phyloP scores from a whole-genome alignment of 148 eudicot genomes.

The Simmondsia chinensis region DNA sequence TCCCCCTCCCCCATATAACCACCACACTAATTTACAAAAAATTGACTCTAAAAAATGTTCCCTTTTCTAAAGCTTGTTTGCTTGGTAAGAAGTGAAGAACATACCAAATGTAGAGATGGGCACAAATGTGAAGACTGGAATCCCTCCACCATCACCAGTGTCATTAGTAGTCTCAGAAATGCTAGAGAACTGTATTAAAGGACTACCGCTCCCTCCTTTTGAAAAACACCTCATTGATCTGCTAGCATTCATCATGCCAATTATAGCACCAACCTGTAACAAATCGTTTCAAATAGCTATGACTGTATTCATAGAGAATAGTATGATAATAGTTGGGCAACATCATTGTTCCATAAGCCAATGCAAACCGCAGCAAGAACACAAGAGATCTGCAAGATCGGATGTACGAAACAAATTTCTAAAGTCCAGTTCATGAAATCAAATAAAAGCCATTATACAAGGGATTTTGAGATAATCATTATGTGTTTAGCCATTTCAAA shows the following conservation, averaged over 20 bases:
- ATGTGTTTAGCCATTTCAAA: no score
- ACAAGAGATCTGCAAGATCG: no score
- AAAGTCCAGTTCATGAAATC: no score
- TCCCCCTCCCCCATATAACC: no score
- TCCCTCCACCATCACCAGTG: constrained; percentile 82
- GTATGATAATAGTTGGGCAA: background rate
- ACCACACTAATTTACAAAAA: no score
- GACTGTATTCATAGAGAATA: background rate
- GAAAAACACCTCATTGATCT: constrained; percentile 67
- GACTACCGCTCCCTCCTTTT: constrained; percentile 40
- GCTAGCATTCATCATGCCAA: constrained; percentile 43
- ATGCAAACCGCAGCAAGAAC: no score
- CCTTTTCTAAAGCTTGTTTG: background rate
- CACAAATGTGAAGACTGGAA: constrained; percentile 54
- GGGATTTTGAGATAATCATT: no score
- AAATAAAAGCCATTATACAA: no score
- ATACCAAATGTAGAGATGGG: constrained; percentile 65
- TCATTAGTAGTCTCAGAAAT: constrained; percentile 40
- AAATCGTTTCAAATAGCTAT: background rate
- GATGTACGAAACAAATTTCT: no score
- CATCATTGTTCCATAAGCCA: background rate
- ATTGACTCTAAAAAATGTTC: no score
- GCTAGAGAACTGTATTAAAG: constrained; percentile 50
- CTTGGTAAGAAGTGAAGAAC: constrained; percentile 11
- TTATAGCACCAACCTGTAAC: constrained; percentile 45